Evolutionary conservation across 768 basidiomycete genomes (phyloP).

Genomic region (Tephrocybe rancida): DNA sequence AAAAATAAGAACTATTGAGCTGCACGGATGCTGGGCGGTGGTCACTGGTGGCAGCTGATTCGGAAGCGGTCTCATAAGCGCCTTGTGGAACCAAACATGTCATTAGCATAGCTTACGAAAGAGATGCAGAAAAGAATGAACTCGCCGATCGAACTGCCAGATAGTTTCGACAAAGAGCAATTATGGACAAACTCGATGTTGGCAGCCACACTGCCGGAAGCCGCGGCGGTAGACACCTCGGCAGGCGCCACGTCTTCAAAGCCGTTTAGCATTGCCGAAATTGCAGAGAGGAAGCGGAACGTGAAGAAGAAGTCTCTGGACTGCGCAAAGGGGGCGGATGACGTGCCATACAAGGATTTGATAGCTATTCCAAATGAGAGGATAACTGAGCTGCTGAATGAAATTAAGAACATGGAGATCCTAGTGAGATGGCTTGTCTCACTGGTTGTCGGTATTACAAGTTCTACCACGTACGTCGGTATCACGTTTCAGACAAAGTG

Average conservation of each 20-base stretch:
- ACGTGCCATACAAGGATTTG: neutral
- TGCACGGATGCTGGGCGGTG: neutral
- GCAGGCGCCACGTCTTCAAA: conserved; percentile 1
- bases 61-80: neutral
- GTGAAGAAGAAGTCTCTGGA: neutral
- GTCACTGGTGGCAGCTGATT: conserved; percentile 2
- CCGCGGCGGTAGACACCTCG: neutral
- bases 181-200: neutral
- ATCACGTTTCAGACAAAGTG: neutral
- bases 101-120: neutral
- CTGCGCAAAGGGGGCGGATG: conserved; percentile 1
- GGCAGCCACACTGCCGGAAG: neutral
- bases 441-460: neutral
- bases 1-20: neutral
- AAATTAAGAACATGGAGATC: neutral
- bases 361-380: conserved; percentile 7
- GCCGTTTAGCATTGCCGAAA: conserved; percentile 1
- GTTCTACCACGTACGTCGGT: neutral
- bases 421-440: neutral
- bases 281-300: conserved; percentile 8
- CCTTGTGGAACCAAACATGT: neutral
- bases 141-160: neutral
- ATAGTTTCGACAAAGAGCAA: neutral
- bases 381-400: conserved; percentile 4
- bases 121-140: conserved; percentile 1